Base-by-base conservation (phyloP, 371 early-diverging fungal species). In the Rhizopus microsporus region DNA sequence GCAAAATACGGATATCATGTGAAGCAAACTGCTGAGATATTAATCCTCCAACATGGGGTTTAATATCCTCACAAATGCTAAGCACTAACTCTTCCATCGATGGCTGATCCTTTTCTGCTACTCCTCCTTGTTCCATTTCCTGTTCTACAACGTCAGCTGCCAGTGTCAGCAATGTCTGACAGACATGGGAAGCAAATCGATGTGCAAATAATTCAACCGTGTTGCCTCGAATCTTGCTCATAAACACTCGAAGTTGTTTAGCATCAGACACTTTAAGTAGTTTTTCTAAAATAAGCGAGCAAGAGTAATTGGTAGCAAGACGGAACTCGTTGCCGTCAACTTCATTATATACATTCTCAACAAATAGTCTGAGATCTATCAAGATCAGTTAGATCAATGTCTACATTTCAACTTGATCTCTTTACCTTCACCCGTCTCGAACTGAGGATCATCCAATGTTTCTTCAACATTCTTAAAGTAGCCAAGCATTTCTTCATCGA, bases 161-260 rank as follows among this genome's bases (percentile, higher is more conserved):
- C 6, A 92, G 67, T 0, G 83, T 78, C 51, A 93, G 65, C 8
- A 92, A 60, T 3, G 92, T 90, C 68, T 94, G 95, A 50, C 83
- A 81, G 2, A 92, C 93, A 51, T 94, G 95, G 3, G 93, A 93
- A 5, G 89, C 93, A 57, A 90, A 93, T 48, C 89, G 87, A 69
- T 94, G 92, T 5, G 86, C 80, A 44, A 91, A 89, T 43, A 93
- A 74, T 57, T 83, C 82, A 17, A 86, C 64, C 33, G 80, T 82
- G 74, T 85, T 80, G 57, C 91, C 90, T 49, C 74, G 79, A 17
- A 91, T 65, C 42, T 81, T 75, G 64, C 85, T 82, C 63, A 85
- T 76, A 57, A 91, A 86, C 6, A 88, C 81, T 31, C 90, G 81
- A 34, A 93, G 69, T 62, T 90, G 90, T 51, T 85, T 84, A 61